Base-by-base conservation (phyloP, 805 yeast species). In the Sugiyamaella marilandica region DNA sequence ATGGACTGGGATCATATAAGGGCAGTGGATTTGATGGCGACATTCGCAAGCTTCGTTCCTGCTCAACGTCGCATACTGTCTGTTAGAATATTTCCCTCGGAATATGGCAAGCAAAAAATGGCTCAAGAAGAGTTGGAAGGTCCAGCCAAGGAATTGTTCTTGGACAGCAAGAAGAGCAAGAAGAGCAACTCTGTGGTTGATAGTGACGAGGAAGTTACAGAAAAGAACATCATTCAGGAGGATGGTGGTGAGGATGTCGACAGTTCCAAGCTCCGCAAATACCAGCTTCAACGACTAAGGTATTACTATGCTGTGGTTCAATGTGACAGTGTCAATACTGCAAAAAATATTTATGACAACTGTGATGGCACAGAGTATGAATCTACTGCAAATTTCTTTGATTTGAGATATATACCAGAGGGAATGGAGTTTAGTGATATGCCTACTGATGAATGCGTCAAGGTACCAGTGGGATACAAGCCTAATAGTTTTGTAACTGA, bases 331-430 rank as follows among this genome's bases (percentile, higher is more conserved):
- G 74, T 85, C 1, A 68, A 64, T 1, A 84, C 97, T 0, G 86
- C 97, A 0, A 77, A 81, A 60, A 71, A 72, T 31, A 89, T 94
- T 29, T 94, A 92, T 66, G 82, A 83, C 34, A 85, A 81, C 63
- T 89, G 96, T 71, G 99, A 94, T 69, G 96, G 96, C 32, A 81
- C 97, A 0, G 99, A 94, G 70, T 94, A 81, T 65, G 99, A 94
- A 70, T 84, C 96, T 11, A 90, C 98, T 0, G 95, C 98, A 3
- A 94, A 94, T 66, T 79, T 88, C 51, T 92, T 94, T 68, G 99
- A 94, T 68, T 73, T 94, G 57, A 77, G 99, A 62, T 94, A 87
- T 62, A 83, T 94, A 49, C 98, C 99, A 1, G 96, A 88, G 47
- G 97, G 82, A 24, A 89, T 90, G 89, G 84, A 80, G 1, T 94